A percentile compares a stretch with the other conserved stretches of the same genome.
Conservation (phyloP, 352 stramenopile genomes). For the Phytophthora aleatoria region DNA sequence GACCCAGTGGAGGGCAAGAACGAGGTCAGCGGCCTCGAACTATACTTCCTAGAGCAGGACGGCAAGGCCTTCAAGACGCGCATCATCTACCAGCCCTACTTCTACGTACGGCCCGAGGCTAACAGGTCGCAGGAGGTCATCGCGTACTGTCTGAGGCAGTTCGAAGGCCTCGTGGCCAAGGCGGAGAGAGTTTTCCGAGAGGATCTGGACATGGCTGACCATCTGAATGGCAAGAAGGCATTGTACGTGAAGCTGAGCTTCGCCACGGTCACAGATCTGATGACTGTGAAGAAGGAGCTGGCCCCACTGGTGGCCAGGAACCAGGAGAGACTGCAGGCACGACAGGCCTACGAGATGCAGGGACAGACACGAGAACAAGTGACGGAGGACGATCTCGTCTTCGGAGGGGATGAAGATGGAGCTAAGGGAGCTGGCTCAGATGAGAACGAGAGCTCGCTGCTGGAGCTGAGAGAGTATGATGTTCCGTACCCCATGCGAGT, state of each 20-base stretch:
- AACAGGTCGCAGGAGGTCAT: slow-evolving; percentile 76
- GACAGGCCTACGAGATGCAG: slow-evolving; percentile 77
- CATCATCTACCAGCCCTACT: slow-evolving; percentile 96
- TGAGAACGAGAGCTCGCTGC: slow-evolving; percentile 73
- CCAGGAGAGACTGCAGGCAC: slow-evolving; percentile 57
- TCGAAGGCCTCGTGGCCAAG: slow-evolving; percentile 87
- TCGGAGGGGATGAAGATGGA: slow-evolving; percentile 30
- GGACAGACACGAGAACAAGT: slow-evolving; percentile 42
- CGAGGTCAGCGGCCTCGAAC: slow-evolving; percentile 91
- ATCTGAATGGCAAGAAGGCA: slow-evolving; percentile 86
- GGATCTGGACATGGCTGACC: slow-evolving; percentile 92
- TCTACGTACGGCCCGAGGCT: slow-evolving; percentile 90
- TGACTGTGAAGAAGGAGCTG: slow-evolving; percentile 70
- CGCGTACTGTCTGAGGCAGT: slow-evolving; percentile 82
- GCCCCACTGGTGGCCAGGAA: slow-evolving; percentile 69
- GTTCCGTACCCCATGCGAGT: slow-evolving; percentile 97
- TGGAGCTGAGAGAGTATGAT: slow-evolving; percentile 98
- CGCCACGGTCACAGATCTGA: slow-evolving; percentile 74
- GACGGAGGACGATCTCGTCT: slow-evolving; percentile 49
- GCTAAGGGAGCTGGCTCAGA: slow-evolving; percentile 36
- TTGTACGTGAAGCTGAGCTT: slow-evolving; percentile 93
- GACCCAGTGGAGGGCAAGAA: slow-evolving; percentile 63
- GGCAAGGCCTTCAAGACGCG: slow-evolving; percentile 95
- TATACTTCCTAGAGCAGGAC: slow-evolving; percentile 96
- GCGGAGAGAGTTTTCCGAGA: slow-evolving; percentile 80